Evolutionary conservation across 2,329 filamentous ascomycete species (phyloP).

Genomic region (Sporothrix mexicana): DNA sequence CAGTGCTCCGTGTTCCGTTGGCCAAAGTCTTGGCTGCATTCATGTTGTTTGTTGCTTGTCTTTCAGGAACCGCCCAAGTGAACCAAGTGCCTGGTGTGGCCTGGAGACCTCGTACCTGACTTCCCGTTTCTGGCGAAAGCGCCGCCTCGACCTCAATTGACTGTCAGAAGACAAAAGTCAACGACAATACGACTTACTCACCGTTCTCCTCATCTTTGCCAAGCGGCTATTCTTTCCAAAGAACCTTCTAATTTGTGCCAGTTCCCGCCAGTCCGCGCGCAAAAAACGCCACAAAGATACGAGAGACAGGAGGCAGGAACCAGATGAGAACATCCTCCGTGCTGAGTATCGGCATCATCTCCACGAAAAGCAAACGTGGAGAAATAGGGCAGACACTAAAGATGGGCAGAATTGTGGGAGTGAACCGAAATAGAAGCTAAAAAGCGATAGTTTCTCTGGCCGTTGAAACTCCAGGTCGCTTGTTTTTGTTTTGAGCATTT

Average conservation of each 20-base stretch:
- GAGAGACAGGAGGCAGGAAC: not conserved
- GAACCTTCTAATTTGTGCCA: too few relatives aligned
- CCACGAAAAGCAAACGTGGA: not conserved
- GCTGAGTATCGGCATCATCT: not conserved
- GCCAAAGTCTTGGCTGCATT: not conserved
- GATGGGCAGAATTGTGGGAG: not conserved
- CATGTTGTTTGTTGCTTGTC: not conserved
- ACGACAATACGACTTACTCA: not conserved
- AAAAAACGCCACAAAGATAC: not conserved
- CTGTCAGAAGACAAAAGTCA: too few relatives aligned
- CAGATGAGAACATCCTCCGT: too few relatives aligned
- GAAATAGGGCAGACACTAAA: too few relatives aligned
- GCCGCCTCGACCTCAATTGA: not conserved
- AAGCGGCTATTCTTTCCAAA: not conserved
- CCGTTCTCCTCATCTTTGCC: not conserved
- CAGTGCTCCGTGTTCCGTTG: not conserved
- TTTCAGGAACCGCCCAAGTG: too few relatives aligned
- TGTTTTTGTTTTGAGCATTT: not conserved
- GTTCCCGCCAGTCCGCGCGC: not conserved
- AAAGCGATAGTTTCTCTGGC: constrained; percentile 8
- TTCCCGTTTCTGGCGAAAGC: not conserved
- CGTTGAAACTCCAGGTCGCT: not conserved
- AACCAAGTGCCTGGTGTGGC: not conserved
- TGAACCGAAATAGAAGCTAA: not conserved
- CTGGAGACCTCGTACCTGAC: not conserved